Conservation (phyloP, 1,284 basidiomycete species). For the Sporisorium sorghi region DNA sequence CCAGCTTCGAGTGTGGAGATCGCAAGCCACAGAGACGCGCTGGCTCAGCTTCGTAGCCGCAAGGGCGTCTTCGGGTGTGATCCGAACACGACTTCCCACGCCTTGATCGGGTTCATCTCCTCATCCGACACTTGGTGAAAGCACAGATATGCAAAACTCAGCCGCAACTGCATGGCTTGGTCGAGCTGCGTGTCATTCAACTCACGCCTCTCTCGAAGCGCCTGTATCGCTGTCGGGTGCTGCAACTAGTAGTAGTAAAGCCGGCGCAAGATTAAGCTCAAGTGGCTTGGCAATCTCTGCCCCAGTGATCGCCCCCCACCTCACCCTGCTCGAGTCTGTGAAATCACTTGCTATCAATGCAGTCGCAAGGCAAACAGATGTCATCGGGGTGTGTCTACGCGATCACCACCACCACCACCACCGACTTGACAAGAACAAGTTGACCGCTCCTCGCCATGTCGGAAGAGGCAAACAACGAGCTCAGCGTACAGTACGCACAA, state of each 20-base stretch:
- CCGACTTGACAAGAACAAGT: background rate
- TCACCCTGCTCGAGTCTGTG: too few species aligned
- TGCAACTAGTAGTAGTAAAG: background rate
- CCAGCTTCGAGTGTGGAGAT: background rate
- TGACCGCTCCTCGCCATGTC: background rate
- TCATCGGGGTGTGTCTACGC: slow-evolving; percentile 5
- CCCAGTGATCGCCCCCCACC: background rate
- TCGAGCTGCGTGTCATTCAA: background rate
- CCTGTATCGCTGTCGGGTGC: background rate
- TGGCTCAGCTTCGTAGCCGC: background rate
- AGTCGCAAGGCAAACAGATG: background rate
- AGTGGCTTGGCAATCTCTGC: background rate
- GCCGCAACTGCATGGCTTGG: background rate
- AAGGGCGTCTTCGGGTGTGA: background rate
- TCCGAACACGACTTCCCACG: slow-evolving; percentile 16
- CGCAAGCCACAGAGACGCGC: background rate
- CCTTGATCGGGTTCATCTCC: background rate
- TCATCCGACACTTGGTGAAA: background rate
- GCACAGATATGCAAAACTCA: background rate
- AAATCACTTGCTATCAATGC: too few species aligned
- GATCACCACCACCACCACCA: slow-evolving; percentile 8
- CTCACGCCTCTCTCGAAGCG: too few species aligned
- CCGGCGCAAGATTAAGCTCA: background rate
- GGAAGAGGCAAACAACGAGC: background rate
- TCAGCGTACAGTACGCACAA: slow-evolving; percentile 11